A percentile compares a stretch with the other conserved stretches of the same genome.
phyloP scores from a whole-genome alignment of 306 rosid species.

The Trifolium repens region DNA sequence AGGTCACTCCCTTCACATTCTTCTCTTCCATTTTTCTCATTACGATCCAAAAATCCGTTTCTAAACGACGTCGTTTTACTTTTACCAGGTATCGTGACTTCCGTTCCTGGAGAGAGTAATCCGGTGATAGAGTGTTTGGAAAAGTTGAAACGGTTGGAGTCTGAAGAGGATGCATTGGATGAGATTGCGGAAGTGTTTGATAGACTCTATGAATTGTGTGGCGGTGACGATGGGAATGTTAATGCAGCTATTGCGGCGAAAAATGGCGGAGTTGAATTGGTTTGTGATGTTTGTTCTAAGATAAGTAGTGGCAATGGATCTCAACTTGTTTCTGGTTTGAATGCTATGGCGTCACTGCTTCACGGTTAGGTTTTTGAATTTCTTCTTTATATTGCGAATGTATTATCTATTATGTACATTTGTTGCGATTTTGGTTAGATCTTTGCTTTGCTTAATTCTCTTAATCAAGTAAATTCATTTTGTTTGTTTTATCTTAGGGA shows the following conservation, averaged over 20 bases:
- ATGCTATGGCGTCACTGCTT: conserved; percentile 62
- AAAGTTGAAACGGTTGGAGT: conserved; percentile 50
- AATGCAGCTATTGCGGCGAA: conserved; percentile 72
- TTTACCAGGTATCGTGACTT: conserved; percentile 49
- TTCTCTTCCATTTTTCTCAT: background rate
- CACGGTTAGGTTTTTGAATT: conserved; percentile 54
- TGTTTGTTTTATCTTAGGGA: background rate
- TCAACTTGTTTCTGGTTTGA: conserved; percentile 56
- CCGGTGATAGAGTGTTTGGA: conserved; percentile 72
- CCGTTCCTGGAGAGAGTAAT: conserved; percentile 74
- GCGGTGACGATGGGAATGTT: conserved; percentile 57
- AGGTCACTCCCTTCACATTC: conserved; percentile 49
- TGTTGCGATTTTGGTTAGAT: background rate
- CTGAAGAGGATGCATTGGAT: conserved; percentile 22
- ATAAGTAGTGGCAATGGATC: conserved; percentile 35
- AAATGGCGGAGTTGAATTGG: conserved; percentile 71
- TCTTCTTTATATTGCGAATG: background rate
- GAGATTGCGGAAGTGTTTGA: conserved; percentile 47
- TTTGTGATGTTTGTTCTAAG: conserved; percentile 66
- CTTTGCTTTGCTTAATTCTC: background rate
- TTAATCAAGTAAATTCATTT: background rate
- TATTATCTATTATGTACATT: too few relatives aligned
- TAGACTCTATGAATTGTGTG: conserved; percentile 54
- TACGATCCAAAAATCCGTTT: background rate
- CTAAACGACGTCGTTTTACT: conserved; percentile 10